Evolutionary conservation across 768 basidiomycete species (phyloP), one percentile per base, ranked within the genome.

Genomic region (Lentinus tigrinus): DNA sequence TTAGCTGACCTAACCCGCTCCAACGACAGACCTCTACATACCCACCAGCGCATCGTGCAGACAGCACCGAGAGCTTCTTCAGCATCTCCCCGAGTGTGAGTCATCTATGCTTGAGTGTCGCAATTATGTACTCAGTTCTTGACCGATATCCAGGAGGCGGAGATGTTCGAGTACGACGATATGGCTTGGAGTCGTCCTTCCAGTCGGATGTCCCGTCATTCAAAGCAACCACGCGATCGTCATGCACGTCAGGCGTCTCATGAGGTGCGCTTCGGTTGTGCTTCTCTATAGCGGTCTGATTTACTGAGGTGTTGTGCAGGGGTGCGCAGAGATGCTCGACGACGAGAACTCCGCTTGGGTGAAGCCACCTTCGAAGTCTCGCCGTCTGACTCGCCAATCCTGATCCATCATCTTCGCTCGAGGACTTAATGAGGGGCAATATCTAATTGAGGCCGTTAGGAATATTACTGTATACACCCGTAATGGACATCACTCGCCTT

Each of bases 261-360:
- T 26, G 36, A n/a, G 31, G 23, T 36, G 11, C 27, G 10, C 19
- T 48, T 8, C n/a, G 42, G 13, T 8, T 13, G 2, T 46, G 4
- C 17, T 17, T 17, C 17, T 9, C 4, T 23, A 46, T 13, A 5
- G 21, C 7, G 23, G 3, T 4, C 43, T 8, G 13, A 24, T 14
- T 46, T 13, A 24, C 23, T 23, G 13, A 24, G 7, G n/a, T 5
- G 7, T 16, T 19, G 10, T 31, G 39, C 42, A 40, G 19, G 55
- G 42, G 19, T 24, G 39, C 17, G 64, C 64, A n/a, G 64, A 65
- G 28, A 54, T 63, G 54, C 58, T 65, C 48, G 64, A 65, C 36
- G 64, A 65, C 24, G 64, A 65, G 24, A 58, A 65, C 46, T 52
- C 56, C 8, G 58, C 64, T 5, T 65, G 64, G 64, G 64, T 56